A percentile compares a stretch with the other conserved stretches of the same genome.
These are phyloP conservation scores for Pulveroboletus ravenelii DNA, from an alignment of 768 basidiomycete genomes.

Conservation along the genomic window DNA sequence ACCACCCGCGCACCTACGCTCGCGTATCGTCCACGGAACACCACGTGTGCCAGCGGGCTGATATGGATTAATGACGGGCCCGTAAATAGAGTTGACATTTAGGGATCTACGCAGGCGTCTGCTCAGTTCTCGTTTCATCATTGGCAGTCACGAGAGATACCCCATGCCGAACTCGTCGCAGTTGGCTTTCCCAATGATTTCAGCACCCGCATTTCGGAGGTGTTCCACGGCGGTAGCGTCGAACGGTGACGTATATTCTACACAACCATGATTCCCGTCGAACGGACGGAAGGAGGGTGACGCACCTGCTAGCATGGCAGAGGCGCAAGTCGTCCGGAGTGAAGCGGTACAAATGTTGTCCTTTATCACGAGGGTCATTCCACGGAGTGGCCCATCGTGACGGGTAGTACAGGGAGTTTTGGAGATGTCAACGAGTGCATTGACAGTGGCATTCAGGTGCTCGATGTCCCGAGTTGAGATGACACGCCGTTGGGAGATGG, in stretches of 20 bases:
- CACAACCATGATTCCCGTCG: background rate
- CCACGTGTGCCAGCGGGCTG: constrained; percentile 20
- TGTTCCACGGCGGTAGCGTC: constrained; percentile 79
- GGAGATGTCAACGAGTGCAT: constrained; percentile 48
- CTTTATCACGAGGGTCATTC: constrained; percentile 67
- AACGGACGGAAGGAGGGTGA: background rate
- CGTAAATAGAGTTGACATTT: constrained; percentile 69
- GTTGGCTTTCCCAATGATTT: constrained; percentile 84
- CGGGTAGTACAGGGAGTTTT: background rate
- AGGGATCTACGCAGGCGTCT: constrained; percentile 49
- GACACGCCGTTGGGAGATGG: constrained; percentile 1
- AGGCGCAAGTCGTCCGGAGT: constrained; percentile 74
- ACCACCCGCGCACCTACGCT: constrained; percentile 74
- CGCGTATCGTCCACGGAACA: constrained; percentile 26
- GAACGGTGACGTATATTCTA: constrained; percentile 76
- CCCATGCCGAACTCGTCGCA: constrained; percentile 99
- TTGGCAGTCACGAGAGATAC: constrained; percentile 37
- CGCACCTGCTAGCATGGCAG: constrained; percentile 64
- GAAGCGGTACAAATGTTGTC: constrained; percentile 76
- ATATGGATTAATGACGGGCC: constrained; percentile 77
- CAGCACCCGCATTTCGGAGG: constrained; percentile 56
- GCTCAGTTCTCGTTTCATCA: background rate
- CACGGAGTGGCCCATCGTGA: constrained; percentile 31
- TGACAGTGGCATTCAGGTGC: constrained; percentile 35
- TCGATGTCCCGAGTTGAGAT: constrained; percentile 3